Percentiles rank a stretch among this genome's conserved stretches.
Evolutionary conservation across 805 yeast genomes (phyloP).

Genomic region (Hagleromyces aurorensis): DNA sequence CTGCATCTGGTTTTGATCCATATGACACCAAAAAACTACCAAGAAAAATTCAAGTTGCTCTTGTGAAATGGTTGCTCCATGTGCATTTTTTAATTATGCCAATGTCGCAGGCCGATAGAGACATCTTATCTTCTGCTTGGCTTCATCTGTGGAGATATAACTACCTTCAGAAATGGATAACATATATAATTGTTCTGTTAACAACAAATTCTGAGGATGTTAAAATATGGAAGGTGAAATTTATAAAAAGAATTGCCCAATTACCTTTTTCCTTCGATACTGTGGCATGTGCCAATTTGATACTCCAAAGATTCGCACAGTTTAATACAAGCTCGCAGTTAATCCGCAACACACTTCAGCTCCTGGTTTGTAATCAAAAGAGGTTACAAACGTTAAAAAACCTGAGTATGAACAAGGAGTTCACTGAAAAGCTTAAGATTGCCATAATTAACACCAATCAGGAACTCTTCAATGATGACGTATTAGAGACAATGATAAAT

Average conservation of each 20-base stretch:
- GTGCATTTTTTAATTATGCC: constrained; percentile 22
- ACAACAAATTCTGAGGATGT: constrained; percentile 26
- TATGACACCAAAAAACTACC: constrained; percentile 18
- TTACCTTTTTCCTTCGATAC: constrained; percentile 21
- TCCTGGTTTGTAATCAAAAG: constrained; percentile 14
- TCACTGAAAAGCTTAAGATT: constrained; percentile 6
- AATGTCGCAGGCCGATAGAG: neutral
- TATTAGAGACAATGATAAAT: constrained; percentile 7
- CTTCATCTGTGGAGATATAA: constrained; percentile 32
- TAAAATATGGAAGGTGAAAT: constrained; percentile 23
- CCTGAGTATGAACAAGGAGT: constrained; percentile 10
- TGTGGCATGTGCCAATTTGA: constrained; percentile 14
- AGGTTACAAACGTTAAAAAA: constrained; percentile 12
- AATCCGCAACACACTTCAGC: constrained; percentile 8
- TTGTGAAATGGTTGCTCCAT: constrained; percentile 32
- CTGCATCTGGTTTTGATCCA: constrained; percentile 16
- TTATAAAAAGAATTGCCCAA: constrained; percentile 17
- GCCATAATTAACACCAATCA: constrained; percentile 10
- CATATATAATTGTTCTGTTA: constrained; percentile 30
- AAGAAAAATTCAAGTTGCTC: constrained; percentile 19
- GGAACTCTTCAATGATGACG: constrained; percentile 5
- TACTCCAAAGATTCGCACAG: constrained; percentile 16
- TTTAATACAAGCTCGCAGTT: constrained; percentile 11
- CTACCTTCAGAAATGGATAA: constrained; percentile 30
- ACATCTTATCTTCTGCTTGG: constrained; percentile 28